Conservation (phyloP, 768 basidiomycete species). For the Flagelloscypha sp. region DNA sequence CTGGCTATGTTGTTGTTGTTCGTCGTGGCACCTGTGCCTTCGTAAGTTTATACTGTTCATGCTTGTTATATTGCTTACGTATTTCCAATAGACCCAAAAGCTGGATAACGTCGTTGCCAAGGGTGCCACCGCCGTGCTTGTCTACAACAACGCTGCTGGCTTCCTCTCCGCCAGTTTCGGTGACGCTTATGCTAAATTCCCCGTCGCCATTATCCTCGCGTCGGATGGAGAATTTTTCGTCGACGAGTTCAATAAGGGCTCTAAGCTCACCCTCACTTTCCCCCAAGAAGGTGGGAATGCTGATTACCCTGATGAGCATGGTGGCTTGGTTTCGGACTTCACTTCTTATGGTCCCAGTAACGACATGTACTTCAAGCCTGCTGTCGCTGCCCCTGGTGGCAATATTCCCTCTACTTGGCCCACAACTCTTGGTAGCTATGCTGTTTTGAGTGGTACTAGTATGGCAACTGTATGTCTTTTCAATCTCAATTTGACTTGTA, state of each 20-base stretch:
- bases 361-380: constrained; percentile 50
- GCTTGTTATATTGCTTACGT: neutral
- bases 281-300: constrained; percentile 35
- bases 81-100: constrained; percentile 33
- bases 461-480: too few species aligned
- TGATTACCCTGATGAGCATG: constrained; percentile 39
- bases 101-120: constrained; percentile 45
- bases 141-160: constrained; percentile 50
- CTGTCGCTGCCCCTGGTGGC: constrained; percentile 45
- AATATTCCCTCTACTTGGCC: constrained; percentile 42
- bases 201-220: constrained; percentile 42
- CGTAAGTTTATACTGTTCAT: constrained; percentile 20
- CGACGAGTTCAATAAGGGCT: constrained; percentile 38
- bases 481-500: too few species aligned
- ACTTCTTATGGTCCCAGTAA: constrained; percentile 53
- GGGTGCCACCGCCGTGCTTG: constrained; percentile 38
- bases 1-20: constrained; percentile 44
- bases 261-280: constrained; percentile 35
- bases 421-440: constrained; percentile 29
- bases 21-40: constrained; percentile 53
- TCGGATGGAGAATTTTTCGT: constrained; percentile 51
- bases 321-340: constrained; percentile 49
- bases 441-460: constrained; percentile 20
- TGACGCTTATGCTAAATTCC: too few species aligned
- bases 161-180: constrained; percentile 36